Percentiles rank a stretch among this genome's conserved stretches.
Conservation (phyloP, 768 basidiomycete genomes). For the Amanita phalloides region DNA sequence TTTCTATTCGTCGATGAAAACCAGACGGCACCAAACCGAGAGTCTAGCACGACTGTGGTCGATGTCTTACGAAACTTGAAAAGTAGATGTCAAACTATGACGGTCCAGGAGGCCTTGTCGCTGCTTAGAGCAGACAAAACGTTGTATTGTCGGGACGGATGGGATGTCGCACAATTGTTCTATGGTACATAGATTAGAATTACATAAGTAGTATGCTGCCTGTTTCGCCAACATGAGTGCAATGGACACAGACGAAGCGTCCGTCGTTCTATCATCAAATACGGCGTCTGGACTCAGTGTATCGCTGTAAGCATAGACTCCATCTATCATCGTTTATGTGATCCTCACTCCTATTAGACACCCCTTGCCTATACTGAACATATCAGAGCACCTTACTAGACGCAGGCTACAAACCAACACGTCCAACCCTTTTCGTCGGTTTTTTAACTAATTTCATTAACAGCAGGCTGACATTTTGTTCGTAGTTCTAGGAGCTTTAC, state of each 20-base stretch:
- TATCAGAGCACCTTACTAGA: constrained; percentile 92
- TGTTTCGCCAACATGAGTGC: constrained; percentile 29
- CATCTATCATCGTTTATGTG: background rate
- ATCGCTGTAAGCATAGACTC: constrained; percentile 45
- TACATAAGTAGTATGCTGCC: background rate
- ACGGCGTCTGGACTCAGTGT: constrained; percentile 67
- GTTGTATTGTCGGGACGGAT: background rate
- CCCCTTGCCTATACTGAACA: constrained; percentile 91
- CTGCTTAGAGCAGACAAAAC: background rate
- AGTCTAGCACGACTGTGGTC: background rate
- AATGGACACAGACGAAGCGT: constrained; percentile 73
- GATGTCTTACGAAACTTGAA: background rate
- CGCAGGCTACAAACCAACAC: constrained; percentile 62
- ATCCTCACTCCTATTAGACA: constrained; percentile 46
- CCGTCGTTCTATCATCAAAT: constrained; percentile 63
- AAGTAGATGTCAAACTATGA: background rate
- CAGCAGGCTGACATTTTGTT: background rate
- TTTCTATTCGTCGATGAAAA: constrained; percentile 16
- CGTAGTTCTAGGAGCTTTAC: constrained; percentile 82
- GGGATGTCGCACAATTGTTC: background rate
- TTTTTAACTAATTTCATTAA: background rate
- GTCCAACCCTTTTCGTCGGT: constrained; percentile 51
- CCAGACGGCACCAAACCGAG: background rate
- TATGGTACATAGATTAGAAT: background rate
- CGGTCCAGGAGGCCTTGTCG: background rate